A percentile compares a stretch with the other conserved stretches of the same genome.
Evolutionary conservation across 352 stramenopile genomes (phyloP).

Genomic region (Aphanomyces astaci): DNA sequence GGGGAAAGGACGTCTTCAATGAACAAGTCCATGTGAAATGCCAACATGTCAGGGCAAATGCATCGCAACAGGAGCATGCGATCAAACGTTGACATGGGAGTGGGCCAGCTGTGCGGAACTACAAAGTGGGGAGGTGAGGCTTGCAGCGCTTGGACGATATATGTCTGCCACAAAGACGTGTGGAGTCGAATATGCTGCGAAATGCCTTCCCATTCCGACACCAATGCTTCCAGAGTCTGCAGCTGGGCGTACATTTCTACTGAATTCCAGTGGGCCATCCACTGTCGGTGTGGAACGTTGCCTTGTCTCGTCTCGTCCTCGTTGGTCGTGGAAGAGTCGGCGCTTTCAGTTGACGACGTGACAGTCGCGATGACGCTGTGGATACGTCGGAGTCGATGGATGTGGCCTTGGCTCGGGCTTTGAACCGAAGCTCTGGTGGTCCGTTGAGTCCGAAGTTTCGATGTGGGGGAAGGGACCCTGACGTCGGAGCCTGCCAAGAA

Average conservation of each 20-base stretch:
- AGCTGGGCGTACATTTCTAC: constrained; percentile 6
- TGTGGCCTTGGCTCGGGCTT: neutral
- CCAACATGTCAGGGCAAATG: constrained; percentile 11
- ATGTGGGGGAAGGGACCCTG: neutral
- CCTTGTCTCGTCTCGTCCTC: neutral
- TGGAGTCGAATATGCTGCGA: neutral
- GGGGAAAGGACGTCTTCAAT: neutral
- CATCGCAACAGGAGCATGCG: constrained; percentile 3
- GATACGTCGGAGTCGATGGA: constrained; percentile 12
- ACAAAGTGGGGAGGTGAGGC: neutral
- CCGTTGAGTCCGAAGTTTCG: neutral
- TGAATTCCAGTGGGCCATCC: neutral
- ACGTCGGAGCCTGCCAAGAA: neutral
- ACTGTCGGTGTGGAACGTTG: neutral
- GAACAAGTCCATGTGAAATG: constrained; percentile 9
- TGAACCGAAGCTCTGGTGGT: neutral
- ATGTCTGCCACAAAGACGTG: neutral
- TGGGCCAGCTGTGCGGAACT: neutral
- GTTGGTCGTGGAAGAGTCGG: neutral
- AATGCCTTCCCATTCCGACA: neutral
- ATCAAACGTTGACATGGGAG: neutral
- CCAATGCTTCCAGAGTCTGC: neutral
- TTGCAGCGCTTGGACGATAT: neutral
- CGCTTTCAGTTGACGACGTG: neutral
- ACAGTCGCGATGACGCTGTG: neutral